phyloP scores from a whole-genome alignment of 345 rosid genomes.

The Bruguiera sexangula region DNA sequence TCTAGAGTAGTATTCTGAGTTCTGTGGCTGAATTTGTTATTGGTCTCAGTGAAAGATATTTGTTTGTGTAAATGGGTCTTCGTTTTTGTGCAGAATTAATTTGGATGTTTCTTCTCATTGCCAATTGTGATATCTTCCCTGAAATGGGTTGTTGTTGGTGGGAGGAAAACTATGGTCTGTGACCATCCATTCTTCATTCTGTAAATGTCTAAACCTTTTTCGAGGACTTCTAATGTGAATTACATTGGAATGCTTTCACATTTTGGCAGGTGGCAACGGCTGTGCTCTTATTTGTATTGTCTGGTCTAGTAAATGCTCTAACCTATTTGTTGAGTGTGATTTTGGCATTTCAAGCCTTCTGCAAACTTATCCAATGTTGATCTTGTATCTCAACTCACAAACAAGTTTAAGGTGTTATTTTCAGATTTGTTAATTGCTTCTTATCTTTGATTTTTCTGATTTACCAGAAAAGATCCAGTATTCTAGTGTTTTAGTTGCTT shows the following conservation, averaged over 20 bases:
- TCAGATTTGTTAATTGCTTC: no score
- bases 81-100: conserved; percentile 59
- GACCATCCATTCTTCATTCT: not conserved
- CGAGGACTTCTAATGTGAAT: not conserved
- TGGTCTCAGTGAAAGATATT: no score
- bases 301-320: conserved; percentile 88
- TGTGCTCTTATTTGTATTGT: conserved; percentile 74
- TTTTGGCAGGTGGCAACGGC: conserved; percentile 78
- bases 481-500: no score
- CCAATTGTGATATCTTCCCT: conserved; percentile 79
- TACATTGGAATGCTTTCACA: conserved; percentile 12
- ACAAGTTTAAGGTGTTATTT: no score
- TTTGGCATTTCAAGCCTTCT: no score
- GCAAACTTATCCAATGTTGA: no score
- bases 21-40: not conserved
- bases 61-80: not conserved
- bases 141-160: conserved; percentile 88
- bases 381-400: no score
- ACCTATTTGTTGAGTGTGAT: conserved; percentile 64
- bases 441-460: no score
- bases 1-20: not conserved
- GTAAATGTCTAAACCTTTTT: no score
- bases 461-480: no score
- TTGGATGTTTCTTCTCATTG: conserved; percentile 85
- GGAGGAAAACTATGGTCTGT: conserved; percentile 83